These are phyloP conservation scores for Geotrichum klebahnii DNA, from an alignment of 1,139 yeast species.

Conservation along the genomic window DNA sequence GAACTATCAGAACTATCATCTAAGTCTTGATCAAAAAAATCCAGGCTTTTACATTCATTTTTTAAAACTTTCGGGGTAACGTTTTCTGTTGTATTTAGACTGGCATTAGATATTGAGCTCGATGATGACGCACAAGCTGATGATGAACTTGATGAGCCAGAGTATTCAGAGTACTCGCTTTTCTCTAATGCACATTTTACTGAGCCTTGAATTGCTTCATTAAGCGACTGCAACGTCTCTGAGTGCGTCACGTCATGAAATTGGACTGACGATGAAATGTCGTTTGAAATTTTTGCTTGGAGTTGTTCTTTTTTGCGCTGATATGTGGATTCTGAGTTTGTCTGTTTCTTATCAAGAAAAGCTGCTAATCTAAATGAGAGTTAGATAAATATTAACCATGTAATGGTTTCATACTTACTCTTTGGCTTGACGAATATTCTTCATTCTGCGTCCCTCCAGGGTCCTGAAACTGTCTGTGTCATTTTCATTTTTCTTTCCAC, in stretches of 20 bases:
- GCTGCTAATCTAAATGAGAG: constrained; percentile 6
- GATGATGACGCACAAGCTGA: not conserved
- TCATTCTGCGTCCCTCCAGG: constrained; percentile 41
- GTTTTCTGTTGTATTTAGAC: not conserved
- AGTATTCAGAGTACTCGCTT: not conserved
- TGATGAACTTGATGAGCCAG: not conserved
- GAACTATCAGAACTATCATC: no score
- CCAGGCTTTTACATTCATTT: not conserved
- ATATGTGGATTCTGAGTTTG: not conserved
- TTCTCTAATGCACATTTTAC: constrained; percentile 1
- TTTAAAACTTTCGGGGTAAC: not conserved
- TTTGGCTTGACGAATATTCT: constrained; percentile 38
- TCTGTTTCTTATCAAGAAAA: constrained; percentile 12
- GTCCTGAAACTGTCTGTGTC: constrained; percentile 40
- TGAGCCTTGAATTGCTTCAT: constrained; percentile 12
- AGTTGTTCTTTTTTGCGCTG: constrained; percentile 11
- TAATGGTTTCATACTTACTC: constrained; percentile 21
- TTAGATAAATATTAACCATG: not conserved
- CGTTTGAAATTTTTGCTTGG: not conserved
- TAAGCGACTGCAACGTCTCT: constrained; percentile 11
- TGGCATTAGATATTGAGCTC: not conserved
- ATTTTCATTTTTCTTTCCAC: constrained; percentile 27
- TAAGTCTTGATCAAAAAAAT: not conserved
- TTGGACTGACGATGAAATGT: not conserved
- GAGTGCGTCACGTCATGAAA: constrained; percentile 5